Percentiles rank a stretch among this genome's conserved stretches.
phyloP scores from a whole-genome alignment of 106 monocot species.

The Phalaenopsis equestris region DNA sequence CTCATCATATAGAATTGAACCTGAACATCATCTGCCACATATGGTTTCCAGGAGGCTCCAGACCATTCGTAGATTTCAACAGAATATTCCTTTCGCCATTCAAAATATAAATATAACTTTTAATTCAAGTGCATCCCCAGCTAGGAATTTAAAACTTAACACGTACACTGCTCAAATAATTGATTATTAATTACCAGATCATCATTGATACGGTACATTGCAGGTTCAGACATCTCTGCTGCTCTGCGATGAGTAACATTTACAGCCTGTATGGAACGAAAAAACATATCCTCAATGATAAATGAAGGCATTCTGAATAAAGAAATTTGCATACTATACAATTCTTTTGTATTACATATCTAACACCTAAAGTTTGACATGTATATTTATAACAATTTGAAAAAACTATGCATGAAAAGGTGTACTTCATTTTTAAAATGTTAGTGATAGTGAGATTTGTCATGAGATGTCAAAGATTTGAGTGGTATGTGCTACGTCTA shows the following conservation, averaged over 20 bases:
- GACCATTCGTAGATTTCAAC: slow-evolving; percentile 96
- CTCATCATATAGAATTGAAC: slow-evolving; percentile 99
- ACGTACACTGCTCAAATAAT: not conserved
- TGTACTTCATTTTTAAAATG: no score
- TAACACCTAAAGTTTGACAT: no score
- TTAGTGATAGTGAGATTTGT: no score
- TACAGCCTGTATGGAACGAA: slow-evolving; percentile 46
- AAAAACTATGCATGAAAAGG: no score
- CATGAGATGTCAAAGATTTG: no score
- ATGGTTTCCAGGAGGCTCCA: slow-evolving; percentile 84
- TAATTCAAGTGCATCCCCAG: not conserved
- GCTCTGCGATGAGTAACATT: slow-evolving; percentile 79
- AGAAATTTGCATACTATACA: not conserved
- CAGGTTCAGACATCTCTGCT: slow-evolving; percentile 68
- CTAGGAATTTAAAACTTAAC: not conserved
- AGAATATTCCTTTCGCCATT: slow-evolving; percentile 65
- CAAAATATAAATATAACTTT: not conserved
- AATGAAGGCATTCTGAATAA: not conserved
- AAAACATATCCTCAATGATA: slow-evolving; percentile 1
- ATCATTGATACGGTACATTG: slow-evolving; percentile 87
- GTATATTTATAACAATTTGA: no score
- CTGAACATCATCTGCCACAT: slow-evolving; percentile 89
- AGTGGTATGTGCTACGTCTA: no score
- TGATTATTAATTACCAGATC: slow-evolving; percentile 57
- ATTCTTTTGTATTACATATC: not conserved